Conservation (phyloP, 257 asterid species). For the Salvia miltiorrhiza region DNA sequence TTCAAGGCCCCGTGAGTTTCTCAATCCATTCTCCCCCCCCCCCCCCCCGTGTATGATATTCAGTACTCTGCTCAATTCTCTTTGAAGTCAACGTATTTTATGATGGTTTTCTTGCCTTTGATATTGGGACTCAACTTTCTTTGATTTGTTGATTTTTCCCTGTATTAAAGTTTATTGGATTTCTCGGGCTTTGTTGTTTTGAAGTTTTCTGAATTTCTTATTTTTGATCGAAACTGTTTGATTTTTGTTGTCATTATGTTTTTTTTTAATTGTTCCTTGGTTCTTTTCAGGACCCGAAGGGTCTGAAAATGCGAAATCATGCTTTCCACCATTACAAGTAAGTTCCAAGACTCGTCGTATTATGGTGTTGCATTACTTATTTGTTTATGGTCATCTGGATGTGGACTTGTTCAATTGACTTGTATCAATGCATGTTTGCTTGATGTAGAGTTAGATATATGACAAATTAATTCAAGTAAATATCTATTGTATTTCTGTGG, state of each 20-base stretch:
- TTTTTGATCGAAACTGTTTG: background rate
- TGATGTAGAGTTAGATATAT: background rate
- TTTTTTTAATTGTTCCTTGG: background rate
- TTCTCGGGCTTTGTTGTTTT: background rate
- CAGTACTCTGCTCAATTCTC: background rate
- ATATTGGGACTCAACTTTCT: background rate
- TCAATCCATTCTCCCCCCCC: background rate
- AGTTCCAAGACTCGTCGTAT: constrained; percentile 23
- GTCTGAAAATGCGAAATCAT: constrained; percentile 86
- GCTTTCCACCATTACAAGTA: constrained; percentile 92
- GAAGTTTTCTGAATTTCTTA: background rate
- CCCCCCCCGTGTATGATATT: background rate
- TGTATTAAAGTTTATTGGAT: background rate
- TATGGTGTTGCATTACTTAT: too few relatives aligned
- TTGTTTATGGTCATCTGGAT: background rate
- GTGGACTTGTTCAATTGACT: background rate
- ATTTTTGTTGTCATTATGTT: background rate
- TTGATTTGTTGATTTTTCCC: background rate
- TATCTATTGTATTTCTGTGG: constrained; percentile 25
- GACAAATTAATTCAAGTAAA: background rate
- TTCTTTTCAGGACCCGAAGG: constrained; percentile 86
- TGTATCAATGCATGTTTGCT: background rate
- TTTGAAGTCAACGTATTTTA: background rate
- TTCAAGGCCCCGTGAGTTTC: constrained; percentile 91
- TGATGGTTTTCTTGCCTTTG: background rate